These are phyloP conservation scores for Euphrasia confusa DNA, from an alignment of 257 asterid genomes.

Conservation along the genomic window DNA sequence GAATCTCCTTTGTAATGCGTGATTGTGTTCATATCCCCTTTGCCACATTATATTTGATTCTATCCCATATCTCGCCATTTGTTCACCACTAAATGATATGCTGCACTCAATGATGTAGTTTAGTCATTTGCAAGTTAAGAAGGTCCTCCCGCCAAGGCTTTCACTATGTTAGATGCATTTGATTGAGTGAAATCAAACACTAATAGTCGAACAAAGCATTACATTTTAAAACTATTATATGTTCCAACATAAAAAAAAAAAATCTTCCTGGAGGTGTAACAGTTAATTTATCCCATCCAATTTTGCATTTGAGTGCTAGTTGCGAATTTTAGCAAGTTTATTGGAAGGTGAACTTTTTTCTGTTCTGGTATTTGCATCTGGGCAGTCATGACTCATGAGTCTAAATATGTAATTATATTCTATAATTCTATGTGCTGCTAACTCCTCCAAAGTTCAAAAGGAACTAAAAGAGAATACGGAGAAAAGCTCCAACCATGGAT, in stretches of 20 bases:
- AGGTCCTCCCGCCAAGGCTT: not conserved
- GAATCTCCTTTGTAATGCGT: conserved; percentile 13
- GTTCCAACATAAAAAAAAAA: not conserved
- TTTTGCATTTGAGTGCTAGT: not conserved
- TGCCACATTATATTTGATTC: too few relatives aligned
- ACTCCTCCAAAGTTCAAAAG: conserved; percentile 12
- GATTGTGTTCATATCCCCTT: not conserved
- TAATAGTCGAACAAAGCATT: not conserved
- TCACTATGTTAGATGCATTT: not conserved
- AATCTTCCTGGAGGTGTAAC: not conserved
- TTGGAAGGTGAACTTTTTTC: too few relatives aligned
- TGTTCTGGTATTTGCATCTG: conserved; percentile 9
- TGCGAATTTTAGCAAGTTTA: too few relatives aligned
- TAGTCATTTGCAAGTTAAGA: not conserved
- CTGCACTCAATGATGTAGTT: conserved; percentile 17
- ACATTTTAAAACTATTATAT: conserved; percentile 1
- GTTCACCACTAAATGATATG: conserved; percentile 1
- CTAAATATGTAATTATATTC: not conserved
- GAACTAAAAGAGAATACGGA: conserved; percentile 1
- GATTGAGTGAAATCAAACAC: not conserved
- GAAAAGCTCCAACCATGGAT: conserved; percentile 14
- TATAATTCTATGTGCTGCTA: not conserved
- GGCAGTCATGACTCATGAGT: conserved; percentile 7
- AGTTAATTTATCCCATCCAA: not conserved
- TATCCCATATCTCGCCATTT: not conserved